A percentile compares a stretch with the other conserved stretches of the same genome.
phyloP scores from a whole-genome alignment of 768 basidiomycete genomes.

The Kwoniella heveanensis region DNA sequence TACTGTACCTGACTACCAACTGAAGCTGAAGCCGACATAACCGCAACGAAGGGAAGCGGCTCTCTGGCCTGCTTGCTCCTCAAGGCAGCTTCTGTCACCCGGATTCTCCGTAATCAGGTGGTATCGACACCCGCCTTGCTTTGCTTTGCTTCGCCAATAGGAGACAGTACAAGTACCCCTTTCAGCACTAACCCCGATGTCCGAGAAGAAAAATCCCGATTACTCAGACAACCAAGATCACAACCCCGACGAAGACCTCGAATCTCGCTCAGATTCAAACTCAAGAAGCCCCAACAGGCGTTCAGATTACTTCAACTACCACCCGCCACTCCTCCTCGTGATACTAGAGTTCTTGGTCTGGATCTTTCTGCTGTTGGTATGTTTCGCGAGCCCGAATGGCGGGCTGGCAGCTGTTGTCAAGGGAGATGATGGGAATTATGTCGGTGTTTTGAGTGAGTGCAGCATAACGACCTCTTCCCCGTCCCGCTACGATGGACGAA shows the following conservation, averaged over 20 bases:
- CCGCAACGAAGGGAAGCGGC: too few relatives aligned
- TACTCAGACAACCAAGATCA: background rate
- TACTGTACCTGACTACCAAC: too few relatives aligned
- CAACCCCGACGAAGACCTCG: background rate
- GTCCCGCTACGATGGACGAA: too few relatives aligned
- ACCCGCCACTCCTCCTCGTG: slow-evolving; percentile 11
- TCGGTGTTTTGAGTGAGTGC: slow-evolving; percentile 25
- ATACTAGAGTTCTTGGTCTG: slow-evolving; percentile 8
- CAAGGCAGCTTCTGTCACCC: too few relatives aligned
- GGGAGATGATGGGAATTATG: slow-evolving; percentile 8
- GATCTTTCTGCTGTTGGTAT: slow-evolving; percentile 10
- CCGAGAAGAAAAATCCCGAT: background rate
- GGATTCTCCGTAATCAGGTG: too few relatives aligned
- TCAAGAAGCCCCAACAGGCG: background rate
- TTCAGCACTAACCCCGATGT: background rate
- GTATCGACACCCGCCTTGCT: too few relatives aligned
- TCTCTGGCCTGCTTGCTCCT: too few relatives aligned
- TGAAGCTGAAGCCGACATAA: too few relatives aligned
- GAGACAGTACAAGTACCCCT: too few relatives aligned
- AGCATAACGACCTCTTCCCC: background rate
- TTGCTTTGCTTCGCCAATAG: too few relatives aligned
- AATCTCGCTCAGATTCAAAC: background rate
- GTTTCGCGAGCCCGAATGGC: slow-evolving; percentile 17
- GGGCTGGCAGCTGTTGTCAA: slow-evolving; percentile 17
- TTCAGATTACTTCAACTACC: slow-evolving; percentile 27